These are phyloP conservation scores for Poa annua DNA, from an alignment of 176 grass and related monocot species.

Conservation along the genomic window DNA sequence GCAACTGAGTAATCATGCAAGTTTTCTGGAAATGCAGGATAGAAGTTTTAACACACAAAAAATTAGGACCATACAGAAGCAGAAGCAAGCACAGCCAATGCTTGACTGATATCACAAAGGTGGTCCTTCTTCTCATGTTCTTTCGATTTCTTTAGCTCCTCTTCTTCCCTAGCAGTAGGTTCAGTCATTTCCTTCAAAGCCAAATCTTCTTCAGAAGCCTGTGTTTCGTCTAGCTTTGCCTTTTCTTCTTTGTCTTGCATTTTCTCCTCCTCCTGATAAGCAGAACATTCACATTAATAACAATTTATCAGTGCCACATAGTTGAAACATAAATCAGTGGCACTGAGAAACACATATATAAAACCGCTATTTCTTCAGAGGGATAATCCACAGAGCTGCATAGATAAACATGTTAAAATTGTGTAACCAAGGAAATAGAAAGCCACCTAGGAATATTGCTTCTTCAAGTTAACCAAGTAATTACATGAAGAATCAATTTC, in stretches of 20 bases:
- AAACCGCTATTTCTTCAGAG: neutral
- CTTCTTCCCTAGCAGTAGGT: slow-evolving; percentile 71
- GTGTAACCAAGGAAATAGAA: neutral
- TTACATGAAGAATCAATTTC: slow-evolving; percentile 4
- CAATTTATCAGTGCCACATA: neutral
- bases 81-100: slow-evolving; percentile 86
- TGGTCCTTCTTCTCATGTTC: slow-evolving; percentile 65
- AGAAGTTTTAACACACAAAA: neutral
- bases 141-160: slow-evolving; percentile 68
- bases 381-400: neutral
- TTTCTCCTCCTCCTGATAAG: slow-evolving; percentile 78
- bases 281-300: slow-evolving; percentile 32
- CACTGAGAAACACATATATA: slow-evolving; percentile 10
- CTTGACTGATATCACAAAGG: slow-evolving; percentile 78
- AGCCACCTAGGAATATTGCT: neutral
- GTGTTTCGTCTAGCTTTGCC: slow-evolving; percentile 54
- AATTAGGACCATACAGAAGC: slow-evolving; percentile 74
- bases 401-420: slow-evolving; percentile 27
- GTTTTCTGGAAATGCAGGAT: slow-evolving; percentile 19
- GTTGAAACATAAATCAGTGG: slow-evolving; percentile 12
- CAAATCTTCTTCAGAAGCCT: slow-evolving; percentile 60
- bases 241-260: slow-evolving; percentile 75
- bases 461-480: slow-evolving; percentile 16
- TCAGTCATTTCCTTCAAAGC: slow-evolving; percentile 87
- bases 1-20: slow-evolving; percentile 27